Percentiles rank a stretch among this genome's conserved stretches.
phyloP scores from a whole-genome alignment of 2,329 filamentous ascomycete genomes.

The Alternaria burnsii region DNA sequence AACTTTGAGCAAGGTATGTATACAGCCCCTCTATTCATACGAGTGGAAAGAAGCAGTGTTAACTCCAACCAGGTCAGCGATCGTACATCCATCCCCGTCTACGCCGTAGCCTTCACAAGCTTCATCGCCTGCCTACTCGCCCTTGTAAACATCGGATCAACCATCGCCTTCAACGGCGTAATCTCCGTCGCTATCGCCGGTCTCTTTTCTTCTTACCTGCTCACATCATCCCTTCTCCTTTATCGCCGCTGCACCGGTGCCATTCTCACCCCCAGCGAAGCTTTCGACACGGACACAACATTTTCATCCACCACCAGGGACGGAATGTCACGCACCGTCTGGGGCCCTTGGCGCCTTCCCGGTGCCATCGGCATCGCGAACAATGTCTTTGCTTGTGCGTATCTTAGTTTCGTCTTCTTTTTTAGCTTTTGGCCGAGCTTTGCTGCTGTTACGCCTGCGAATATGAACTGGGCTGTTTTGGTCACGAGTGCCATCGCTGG shows the following conservation, averaged over 20 bases:
- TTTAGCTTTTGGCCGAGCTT: constrained; percentile 41
- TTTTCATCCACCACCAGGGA: constrained; percentile 10
- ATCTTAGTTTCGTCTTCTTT: constrained; percentile 38
- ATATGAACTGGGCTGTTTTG: constrained; percentile 42
- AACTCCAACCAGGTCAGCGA: constrained; percentile 28
- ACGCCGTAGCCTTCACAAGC: constrained; percentile 37
- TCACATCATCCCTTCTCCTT: constrained; percentile 32
- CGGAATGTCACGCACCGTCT: constrained; percentile 21
- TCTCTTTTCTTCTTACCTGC: constrained; percentile 38
- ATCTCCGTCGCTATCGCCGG: constrained; percentile 41
- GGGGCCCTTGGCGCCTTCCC: constrained; percentile 38
- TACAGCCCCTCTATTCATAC: fast-evolving
- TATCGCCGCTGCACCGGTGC: constrained; percentile 37
- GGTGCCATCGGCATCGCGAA: constrained; percentile 29
- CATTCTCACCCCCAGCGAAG: constrained; percentile 20
- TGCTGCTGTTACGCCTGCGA: constrained; percentile 24
- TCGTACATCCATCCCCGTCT: constrained; percentile 47
- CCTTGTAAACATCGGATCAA: constrained; percentile 59
- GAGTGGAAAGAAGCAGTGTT: not conserved
- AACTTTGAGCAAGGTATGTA: constrained; percentile 24
- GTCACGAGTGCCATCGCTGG: constrained; percentile 29
- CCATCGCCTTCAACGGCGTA: constrained; percentile 38
- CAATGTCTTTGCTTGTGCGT: constrained; percentile 35
- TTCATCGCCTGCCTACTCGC: constrained; percentile 54
- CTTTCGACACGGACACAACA: not conserved